phyloP scores from a whole-genome alignment of 352 stramenopile species.

The Albugo candida region DNA sequence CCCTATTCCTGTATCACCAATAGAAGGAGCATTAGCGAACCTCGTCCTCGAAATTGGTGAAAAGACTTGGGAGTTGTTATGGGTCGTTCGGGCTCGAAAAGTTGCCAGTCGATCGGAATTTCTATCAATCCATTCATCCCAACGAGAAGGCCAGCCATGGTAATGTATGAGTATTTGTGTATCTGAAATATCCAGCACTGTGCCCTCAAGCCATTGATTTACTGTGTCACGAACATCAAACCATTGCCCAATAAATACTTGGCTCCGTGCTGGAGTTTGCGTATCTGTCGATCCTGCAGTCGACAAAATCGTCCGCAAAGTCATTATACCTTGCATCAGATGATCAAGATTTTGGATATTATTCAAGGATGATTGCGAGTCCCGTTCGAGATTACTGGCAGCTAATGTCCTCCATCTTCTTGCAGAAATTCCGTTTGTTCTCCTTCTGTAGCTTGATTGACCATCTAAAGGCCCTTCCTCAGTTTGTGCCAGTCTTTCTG shows the following conservation, averaged over 20 bases:
- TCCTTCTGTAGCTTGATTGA: too few species aligned
- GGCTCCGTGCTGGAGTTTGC: conserved; percentile 1
- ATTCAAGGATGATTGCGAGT: background rate
- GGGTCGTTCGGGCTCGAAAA: conserved; percentile 87
- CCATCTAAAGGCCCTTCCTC: too few species aligned
- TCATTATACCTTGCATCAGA: conserved; percentile 33
- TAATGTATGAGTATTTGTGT: conserved; percentile 90
- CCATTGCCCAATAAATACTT: conserved; percentile 88
- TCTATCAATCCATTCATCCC: conserved; percentile 95
- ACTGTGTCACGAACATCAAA: conserved; percentile 95
- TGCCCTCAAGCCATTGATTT: conserved; percentile 96
- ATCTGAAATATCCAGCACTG: conserved; percentile 76
- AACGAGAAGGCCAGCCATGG: conserved; percentile 91
- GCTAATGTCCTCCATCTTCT: too few species aligned
- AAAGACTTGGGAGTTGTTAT: conserved; percentile 19
- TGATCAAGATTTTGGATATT: conserved; percentile 22
- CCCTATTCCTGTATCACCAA: conserved; percentile 22
- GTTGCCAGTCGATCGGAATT: conserved; percentile 87
- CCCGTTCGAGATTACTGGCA: too few species aligned
- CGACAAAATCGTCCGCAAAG: conserved; percentile 29
- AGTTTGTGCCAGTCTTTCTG: too few species aligned
- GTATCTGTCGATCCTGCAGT: conserved; percentile 7
- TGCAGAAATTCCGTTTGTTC: too few species aligned
- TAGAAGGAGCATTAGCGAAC: conserved; percentile 17
- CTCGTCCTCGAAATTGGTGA: conserved; percentile 33